phyloP scores from a whole-genome alignment of 768 basidiomycete genomes.

The Amyloporia xantha region DNA sequence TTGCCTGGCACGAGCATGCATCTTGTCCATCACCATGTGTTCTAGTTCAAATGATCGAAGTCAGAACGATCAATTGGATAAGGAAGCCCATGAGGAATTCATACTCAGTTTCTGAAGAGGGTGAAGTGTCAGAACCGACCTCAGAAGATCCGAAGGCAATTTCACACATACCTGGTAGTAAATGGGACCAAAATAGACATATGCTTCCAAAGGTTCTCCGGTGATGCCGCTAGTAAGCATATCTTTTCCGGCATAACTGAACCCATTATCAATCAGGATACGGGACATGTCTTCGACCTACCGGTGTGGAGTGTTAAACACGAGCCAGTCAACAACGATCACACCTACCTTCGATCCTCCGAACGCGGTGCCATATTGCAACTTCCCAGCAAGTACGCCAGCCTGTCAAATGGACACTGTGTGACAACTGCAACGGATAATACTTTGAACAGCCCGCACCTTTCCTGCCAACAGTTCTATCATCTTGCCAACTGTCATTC shows the following conservation, averaged over 20 bases:
- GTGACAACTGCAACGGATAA: not conserved
- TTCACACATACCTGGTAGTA: constrained; percentile 85
- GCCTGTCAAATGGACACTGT: constrained; percentile 44
- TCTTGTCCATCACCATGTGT: constrained; percentile 99
- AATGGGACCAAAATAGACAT: constrained; percentile 98
- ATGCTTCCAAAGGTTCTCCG: constrained; percentile 92
- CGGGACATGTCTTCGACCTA: constrained; percentile 98
- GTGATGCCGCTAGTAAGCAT: constrained; percentile 98
- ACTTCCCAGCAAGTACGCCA: constrained; percentile 81
- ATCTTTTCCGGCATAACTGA: constrained; percentile 98
- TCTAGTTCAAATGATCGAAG: no score
- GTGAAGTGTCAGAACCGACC: constrained; percentile 7
- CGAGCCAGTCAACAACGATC: not conserved
- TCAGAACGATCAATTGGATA: constrained; percentile 4
- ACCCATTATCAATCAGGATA: constrained; percentile 90
- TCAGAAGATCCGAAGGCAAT: no score
- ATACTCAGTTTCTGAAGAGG: constrained; percentile 79
- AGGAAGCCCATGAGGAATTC: no score
- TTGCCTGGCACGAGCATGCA: constrained; percentile 96
- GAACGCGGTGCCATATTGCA: constrained; percentile 94
- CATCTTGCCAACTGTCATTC: constrained; percentile 99
- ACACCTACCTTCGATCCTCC: constrained; percentile 85
- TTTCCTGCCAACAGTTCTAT: constrained; percentile 96
- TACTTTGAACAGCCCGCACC: constrained; percentile 32
- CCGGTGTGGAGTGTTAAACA: not conserved